These are phyloP conservation scores for Fistulinella staudtii DNA, from an alignment of 1,284 basidiomycete species.

Conservation along the genomic window DNA sequence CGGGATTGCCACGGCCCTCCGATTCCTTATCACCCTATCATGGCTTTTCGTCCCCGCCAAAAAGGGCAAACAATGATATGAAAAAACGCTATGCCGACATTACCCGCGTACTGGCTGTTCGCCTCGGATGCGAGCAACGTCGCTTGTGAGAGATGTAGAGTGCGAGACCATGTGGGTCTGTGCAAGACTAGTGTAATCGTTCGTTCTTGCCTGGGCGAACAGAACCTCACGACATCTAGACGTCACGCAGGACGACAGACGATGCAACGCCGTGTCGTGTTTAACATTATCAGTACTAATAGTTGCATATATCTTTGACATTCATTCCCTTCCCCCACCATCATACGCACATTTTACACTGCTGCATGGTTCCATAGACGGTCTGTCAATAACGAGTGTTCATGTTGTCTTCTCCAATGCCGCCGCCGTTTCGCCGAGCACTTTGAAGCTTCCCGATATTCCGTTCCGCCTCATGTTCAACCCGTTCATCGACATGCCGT, in stretches of 20 bases:
- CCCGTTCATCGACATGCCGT: too few relatives aligned
- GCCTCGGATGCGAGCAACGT: too few relatives aligned
- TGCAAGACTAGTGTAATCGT: too few relatives aligned
- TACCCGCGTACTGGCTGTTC: too few relatives aligned
- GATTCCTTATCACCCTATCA: conserved; percentile 58
- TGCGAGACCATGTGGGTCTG: too few relatives aligned
- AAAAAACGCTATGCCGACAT: not conserved
- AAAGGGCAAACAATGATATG: conserved; percentile 18
- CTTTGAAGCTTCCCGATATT: too few relatives aligned
- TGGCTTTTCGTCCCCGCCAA: conserved; percentile 69
- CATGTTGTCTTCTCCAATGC: too few relatives aligned
- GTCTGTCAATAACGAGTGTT: not conserved
- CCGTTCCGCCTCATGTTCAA: too few relatives aligned
- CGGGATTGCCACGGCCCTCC: conserved; percentile 64
- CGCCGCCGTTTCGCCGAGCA: too few relatives aligned
- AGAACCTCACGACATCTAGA: not conserved
- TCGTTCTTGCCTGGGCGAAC: too few relatives aligned
- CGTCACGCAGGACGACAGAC: conserved; percentile 8
- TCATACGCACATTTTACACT: not conserved
- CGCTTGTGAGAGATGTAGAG: too few relatives aligned
- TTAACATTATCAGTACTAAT: conserved; percentile 3
- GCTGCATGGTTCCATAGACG: not conserved
- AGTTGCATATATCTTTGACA: not conserved
- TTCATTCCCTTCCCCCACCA: too few relatives aligned
- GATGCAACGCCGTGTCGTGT: conserved; percentile 13